Evolutionary conservation across 106 monocot species (phyloP).

Genomic region (Phalaenopsis aphrodite): DNA sequence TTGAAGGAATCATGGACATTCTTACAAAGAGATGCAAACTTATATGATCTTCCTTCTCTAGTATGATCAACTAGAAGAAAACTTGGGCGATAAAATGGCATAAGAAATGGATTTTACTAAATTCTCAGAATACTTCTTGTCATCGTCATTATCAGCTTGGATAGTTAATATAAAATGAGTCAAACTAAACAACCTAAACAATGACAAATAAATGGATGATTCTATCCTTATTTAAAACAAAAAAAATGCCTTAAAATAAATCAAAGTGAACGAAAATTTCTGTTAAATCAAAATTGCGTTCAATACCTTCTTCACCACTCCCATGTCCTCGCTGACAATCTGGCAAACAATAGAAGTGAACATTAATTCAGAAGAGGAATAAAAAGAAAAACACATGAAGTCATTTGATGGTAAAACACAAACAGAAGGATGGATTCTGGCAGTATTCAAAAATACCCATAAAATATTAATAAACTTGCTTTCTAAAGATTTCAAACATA

Average conservation of each 20-base stretch:
- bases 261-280: neutral
- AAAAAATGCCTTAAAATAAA: constrained; percentile 4
- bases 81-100: neutral
- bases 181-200: neutral
- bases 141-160: neutral
- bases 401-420: neutral
- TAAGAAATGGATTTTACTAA: neutral
- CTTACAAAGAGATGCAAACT: neutral
- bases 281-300: neutral
- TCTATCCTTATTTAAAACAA: neutral
- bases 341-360: constrained; percentile 16
- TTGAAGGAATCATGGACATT: neutral
- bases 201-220: neutral
- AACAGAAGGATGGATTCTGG: neutral
- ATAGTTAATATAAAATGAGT: neutral
- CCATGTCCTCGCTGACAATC: constrained; percentile 60
- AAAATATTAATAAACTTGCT: neutral
- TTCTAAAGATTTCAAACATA: neutral
- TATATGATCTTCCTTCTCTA: neutral
- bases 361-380: neutral
- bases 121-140: neutral
- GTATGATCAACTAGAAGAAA: neutral
- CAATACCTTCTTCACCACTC: constrained; percentile 59
- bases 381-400: neutral
- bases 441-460: neutral